Evolutionary conservation across 208 protist genomes (phyloP).

Genomic region (Entamoeba moshkovskii): DNA sequence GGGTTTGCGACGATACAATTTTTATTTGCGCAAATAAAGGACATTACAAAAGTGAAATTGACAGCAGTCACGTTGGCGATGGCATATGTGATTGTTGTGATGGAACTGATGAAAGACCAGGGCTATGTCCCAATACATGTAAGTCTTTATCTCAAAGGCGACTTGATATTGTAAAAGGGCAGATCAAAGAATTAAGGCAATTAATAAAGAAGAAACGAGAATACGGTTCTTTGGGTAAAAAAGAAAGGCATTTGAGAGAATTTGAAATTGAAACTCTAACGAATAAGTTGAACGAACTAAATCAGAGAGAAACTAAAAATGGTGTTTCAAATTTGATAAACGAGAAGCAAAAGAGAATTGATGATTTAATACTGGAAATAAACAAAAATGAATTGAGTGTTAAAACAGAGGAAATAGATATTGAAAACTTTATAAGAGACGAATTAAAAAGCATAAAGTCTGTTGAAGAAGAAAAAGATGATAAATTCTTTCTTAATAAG

Average conservation of each 20-base stretch:
- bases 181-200: not conserved
- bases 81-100: slow-evolving; percentile 50
- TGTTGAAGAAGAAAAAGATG: too few relatives aligned
- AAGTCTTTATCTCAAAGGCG: not conserved
- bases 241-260: too few relatives aligned
- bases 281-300: too few relatives aligned
- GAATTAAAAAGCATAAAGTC: too few relatives aligned
- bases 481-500: too few relatives aligned
- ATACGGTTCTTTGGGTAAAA: not conserved
- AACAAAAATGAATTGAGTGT: too few relatives aligned
- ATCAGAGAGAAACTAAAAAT: not conserved
- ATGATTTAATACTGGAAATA: too few relatives aligned
- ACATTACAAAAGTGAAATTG: not conserved
- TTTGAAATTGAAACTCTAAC: too few relatives aligned
- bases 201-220: not conserved
- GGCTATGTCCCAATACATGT: not conserved
- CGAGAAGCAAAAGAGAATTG: too few relatives aligned
- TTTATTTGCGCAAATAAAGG: slow-evolving; percentile 39
- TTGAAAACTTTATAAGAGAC: too few relatives aligned
- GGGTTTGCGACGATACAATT: slow-evolving; percentile 26
- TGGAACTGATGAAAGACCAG: slow-evolving; percentile 39
- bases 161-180: not conserved
- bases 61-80: slow-evolving; percentile 32
- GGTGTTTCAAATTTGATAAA: too few relatives aligned
- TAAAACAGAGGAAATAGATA: too few relatives aligned